phyloP scores from a whole-genome alignment of 192 early-diverging fungal species.

The Funneliformis mosseae region DNA sequence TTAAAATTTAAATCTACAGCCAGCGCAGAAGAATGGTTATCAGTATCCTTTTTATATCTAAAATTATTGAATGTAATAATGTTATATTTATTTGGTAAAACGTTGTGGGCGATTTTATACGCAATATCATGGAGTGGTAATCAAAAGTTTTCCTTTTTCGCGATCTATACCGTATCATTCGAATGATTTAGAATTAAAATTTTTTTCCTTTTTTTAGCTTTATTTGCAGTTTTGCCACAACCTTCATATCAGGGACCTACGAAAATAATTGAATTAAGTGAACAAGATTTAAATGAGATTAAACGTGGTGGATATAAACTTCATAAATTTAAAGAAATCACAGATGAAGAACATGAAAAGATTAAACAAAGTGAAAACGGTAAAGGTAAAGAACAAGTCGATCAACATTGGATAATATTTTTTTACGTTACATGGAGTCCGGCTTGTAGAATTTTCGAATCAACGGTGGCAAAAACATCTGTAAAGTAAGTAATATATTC shows the following conservation, averaged over 20 bases:
- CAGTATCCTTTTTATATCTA: constrained; percentile 19
- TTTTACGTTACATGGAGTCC: constrained; percentile 56
- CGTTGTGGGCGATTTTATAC: background rate
- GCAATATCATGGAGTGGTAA: constrained; percentile 21
- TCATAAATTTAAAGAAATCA: constrained; percentile 41
- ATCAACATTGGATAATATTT: constrained; percentile 56
- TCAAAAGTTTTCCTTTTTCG: background rate
- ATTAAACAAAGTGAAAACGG: constrained; percentile 15
- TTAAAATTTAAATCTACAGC: constrained; percentile 21
- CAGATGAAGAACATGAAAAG: constrained; percentile 23
- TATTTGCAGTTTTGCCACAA: constrained; percentile 51
- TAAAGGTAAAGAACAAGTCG: constrained; percentile 9
- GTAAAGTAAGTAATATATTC: constrained; percentile 40
- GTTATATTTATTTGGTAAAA: constrained; percentile 30
- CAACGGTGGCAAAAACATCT: constrained; percentile 50
- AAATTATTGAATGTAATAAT: constrained; percentile 21
- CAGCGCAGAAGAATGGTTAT: constrained; percentile 30
- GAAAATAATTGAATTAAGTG: constrained; percentile 46
- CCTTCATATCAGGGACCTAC: constrained; percentile 56
- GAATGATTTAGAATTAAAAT: background rate
- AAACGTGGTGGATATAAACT: constrained; percentile 27
- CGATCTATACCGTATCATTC: background rate
- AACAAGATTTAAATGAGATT: constrained; percentile 32
- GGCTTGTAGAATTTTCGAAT: constrained; percentile 55
- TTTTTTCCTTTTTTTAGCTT: constrained; percentile 33